Evolutionary conservation across 768 basidiomycete species (phyloP), one percentile per base, ranked within the genome.

Genomic region (Candolleomyces eurysporus): DNA sequence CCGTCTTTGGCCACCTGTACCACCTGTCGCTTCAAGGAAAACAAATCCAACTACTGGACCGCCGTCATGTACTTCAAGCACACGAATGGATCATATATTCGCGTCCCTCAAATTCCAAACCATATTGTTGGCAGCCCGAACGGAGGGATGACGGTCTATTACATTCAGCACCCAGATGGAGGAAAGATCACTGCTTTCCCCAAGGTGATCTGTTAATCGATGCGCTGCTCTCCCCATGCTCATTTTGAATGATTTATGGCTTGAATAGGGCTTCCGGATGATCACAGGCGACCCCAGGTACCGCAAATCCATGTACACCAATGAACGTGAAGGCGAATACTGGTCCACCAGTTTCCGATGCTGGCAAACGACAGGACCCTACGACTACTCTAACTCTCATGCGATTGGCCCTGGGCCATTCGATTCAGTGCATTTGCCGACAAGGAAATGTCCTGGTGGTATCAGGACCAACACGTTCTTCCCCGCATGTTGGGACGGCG

Each of bases 71-170:
- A 56, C 54, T 56, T 56, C 54, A 56, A 56, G n/a, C 54, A 56
- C 36, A 56, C 40, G 19, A 56, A 56, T 26, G 54, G 54, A n/a
- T 42, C 39, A 11, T 56, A 42, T 17, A 56, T 56, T 39, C 36
- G 54, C 9, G 54, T 67, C 26, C 67, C 64, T 43, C 67, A 68
- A 60, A 60, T 66, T 30, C 61, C 67, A 17, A 66, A 66, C 14
- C 65, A 66, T 45, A 60, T 65, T 32, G 62, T 66, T n/a, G 67
- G 67, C 32, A 64, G 63, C 46, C 58, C 67, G 26, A 68, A 68
- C 50, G 65, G 65, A 7, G 67, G 67, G 1, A 66, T 68, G 67
- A 66, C 65, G 6, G 59, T 68, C 16, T 68, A 68, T 48, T 68
- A 68, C 58, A 65, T 66, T 40, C 67, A 68, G 49, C 65, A 60